These are phyloP conservation scores for Monosporozyma unispora DNA, from an alignment of 805 yeast genomes.

Conservation along the genomic window DNA sequence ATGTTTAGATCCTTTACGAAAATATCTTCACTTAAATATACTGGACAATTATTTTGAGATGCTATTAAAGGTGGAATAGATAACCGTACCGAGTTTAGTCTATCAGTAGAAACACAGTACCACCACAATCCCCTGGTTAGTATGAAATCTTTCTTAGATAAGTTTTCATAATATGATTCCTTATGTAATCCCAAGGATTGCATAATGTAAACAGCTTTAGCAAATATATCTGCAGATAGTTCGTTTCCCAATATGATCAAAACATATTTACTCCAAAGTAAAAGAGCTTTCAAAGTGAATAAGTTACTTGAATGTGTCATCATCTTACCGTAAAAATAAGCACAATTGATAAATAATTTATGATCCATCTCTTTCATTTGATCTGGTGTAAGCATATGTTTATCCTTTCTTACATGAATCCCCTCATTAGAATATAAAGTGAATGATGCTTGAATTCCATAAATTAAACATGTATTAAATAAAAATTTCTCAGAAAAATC, in stretches of 20 bases:
- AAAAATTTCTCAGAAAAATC: conserved; percentile 12
- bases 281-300: conserved; percentile 40
- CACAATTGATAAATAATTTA: conserved; percentile 29
- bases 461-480: conserved; percentile 10
- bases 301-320: conserved; percentile 41
- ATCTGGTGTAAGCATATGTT: conserved; percentile 9
- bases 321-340: conserved; percentile 43
- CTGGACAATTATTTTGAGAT: conserved; percentile 4
- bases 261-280: conserved; percentile 34
- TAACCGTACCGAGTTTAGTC: conserved; percentile 7
- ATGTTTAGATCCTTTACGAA: conserved; percentile 4
- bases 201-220: conserved; percentile 42
- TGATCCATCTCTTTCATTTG: conserved; percentile 12
- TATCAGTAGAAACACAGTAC: conserved; percentile 22
- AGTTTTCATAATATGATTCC: conserved; percentile 34
- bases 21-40: conserved; percentile 6
- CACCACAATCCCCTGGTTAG: conserved; percentile 39
- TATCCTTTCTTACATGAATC: conserved; percentile 7
- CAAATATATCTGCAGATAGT: conserved; percentile 32
- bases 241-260: conserved; percentile 32
- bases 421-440: conserved; percentile 5
- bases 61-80: conserved; percentile 10
- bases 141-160: conserved; percentile 29
- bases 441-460: conserved; percentile 8
- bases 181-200: conserved; percentile 49